phyloP scores from a whole-genome alignment of 306 rosid species.

The Citrullus mucosospermus region DNA sequence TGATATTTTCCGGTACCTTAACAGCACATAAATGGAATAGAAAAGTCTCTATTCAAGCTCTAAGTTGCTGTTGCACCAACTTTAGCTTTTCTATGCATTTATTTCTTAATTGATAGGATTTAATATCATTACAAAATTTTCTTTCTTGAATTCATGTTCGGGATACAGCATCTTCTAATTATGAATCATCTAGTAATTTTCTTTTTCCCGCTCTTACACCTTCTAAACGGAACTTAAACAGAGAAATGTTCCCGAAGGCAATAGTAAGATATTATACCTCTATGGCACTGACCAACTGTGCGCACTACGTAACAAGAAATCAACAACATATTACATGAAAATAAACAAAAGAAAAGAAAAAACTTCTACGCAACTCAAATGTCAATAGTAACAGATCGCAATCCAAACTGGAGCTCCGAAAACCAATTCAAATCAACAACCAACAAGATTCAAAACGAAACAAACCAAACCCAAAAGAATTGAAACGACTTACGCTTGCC shows the following conservation, averaged over 20 bases:
- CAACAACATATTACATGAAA: not conserved
- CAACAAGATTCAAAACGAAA: conserved; percentile 4
- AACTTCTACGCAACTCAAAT: not conserved
- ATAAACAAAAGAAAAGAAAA: not conserved
- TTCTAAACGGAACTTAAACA: not conserved
- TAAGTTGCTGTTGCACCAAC: not conserved
- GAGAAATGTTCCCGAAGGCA: not conserved
- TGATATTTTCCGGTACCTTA: not conserved
- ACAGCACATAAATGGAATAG: not conserved
- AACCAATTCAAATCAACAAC: not conserved
- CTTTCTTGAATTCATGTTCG: not conserved
- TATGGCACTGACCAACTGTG: not conserved
- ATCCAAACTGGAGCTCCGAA: not conserved
- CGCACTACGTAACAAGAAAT: not conserved
- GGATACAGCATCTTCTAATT: not conserved
- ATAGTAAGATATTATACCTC: not conserved
- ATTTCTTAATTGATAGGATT: not conserved
- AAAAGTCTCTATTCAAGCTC: not conserved
- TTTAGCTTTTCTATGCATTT: not conserved
- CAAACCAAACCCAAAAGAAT: not conserved
- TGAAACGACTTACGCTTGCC: conserved; percentile 57
- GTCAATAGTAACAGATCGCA: not conserved
- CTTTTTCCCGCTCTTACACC: not conserved
- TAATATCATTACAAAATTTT: not conserved
- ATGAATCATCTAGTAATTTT: not conserved